phyloP scores from a whole-genome alignment of 306 rosid genomes.

The Cicer bijugum region DNA sequence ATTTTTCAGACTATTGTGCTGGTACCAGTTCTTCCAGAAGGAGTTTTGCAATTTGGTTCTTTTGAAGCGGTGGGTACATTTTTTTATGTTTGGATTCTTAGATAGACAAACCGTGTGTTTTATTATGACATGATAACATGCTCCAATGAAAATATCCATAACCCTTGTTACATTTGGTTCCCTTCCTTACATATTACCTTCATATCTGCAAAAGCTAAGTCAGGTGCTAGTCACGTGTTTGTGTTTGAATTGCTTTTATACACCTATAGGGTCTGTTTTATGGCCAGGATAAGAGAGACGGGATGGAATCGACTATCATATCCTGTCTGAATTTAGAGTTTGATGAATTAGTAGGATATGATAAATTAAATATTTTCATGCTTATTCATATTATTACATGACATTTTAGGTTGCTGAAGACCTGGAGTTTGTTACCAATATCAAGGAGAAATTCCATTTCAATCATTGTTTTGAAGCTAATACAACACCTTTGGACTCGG shows the following conservation, averaged over 20 bases:
- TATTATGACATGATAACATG: neutral
- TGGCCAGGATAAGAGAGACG: no score
- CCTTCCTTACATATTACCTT: neutral
- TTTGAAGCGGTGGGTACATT: conserved; percentile 64
- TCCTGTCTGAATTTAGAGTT: no score
- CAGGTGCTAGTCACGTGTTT: neutral
- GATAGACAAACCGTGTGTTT: conserved; percentile 10
- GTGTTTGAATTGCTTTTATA: neutral
- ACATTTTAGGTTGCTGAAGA: conserved; percentile 81
- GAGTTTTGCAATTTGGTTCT: conserved; percentile 93
- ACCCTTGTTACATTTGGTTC: neutral
- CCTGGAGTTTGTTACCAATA: conserved; percentile 52
- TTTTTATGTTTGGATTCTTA: conserved; percentile 40
- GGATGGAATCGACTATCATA: no score
- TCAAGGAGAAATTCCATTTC: conserved; percentile 62
- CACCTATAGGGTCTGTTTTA: neutral
- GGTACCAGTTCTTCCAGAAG: conserved; percentile 82
- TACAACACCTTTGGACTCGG: conserved; percentile 37
- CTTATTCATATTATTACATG: conserved; percentile 43
- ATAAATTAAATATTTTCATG: conserved; percentile 1
- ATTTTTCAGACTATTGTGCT: conserved; percentile 77
- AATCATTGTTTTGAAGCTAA: conserved; percentile 46
- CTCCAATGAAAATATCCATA: neutral
- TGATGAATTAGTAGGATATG: no score
- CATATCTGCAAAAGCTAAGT: neutral